These are phyloP conservation scores for Erigeron philadelphicus DNA, from an alignment of 140 eudicot genomes.

Conservation along the genomic window DNA sequence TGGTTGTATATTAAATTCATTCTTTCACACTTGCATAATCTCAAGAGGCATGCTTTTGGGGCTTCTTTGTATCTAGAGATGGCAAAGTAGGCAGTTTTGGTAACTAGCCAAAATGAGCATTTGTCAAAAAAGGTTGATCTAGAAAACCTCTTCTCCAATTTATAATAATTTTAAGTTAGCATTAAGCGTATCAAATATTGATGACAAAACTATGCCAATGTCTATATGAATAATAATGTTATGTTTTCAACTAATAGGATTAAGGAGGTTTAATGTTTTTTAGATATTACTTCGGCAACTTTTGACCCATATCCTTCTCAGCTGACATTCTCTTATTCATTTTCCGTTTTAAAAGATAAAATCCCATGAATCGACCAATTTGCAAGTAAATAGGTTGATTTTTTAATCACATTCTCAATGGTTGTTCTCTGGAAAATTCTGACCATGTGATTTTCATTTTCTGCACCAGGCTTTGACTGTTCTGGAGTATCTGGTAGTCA, in stretches of 20 bases:
- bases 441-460: conserved; percentile 18
- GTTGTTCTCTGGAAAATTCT: neutral
- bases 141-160: neutral
- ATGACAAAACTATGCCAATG: neutral
- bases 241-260: neutral
- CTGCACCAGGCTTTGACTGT: conserved; percentile 72
- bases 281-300: neutral
- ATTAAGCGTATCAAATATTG: neutral
- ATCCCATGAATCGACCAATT: neutral
- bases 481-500: conserved; percentile 88
- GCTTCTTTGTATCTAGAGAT: no score
- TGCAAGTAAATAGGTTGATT: neutral
- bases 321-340: neutral
- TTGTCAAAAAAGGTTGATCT: no score
- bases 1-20: no score
- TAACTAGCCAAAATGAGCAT: no score
- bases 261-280: neutral
- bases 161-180: neutral
- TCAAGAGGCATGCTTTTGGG: no score
- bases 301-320: neutral
- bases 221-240: neutral
- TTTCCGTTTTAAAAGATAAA: neutral
- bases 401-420: neutral
- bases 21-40: no score
- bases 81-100: no score